These are phyloP conservation scores for Bothriochloa decipiens DNA, from an alignment of 176 grass and related monocot species.

Conservation along the genomic window DNA sequence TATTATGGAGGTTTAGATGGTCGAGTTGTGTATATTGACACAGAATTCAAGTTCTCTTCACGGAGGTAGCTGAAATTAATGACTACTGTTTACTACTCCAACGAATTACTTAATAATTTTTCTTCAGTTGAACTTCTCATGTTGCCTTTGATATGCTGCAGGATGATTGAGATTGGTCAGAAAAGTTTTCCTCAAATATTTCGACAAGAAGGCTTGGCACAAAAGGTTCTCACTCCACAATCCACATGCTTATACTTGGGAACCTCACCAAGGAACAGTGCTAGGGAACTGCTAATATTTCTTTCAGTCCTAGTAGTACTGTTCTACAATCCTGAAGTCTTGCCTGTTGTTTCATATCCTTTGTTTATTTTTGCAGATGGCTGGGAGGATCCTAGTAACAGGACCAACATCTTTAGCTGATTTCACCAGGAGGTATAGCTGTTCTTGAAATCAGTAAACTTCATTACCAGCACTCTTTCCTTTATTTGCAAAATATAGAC, in stretches of 20 bases:
- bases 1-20: constrained; percentile 86
- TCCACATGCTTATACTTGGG: background rate
- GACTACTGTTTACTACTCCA: background rate
- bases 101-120: constrained; percentile 1
- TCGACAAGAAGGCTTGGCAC: constrained; percentile 76
- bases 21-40: constrained; percentile 82
- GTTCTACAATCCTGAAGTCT: background rate
- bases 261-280: background rate
- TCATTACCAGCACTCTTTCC: background rate
- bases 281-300: constrained; percentile 4
- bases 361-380: constrained; percentile 68
- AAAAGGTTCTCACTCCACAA: constrained; percentile 54
- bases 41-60: constrained; percentile 93
- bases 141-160: constrained; percentile 48
- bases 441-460: constrained; percentile 29
- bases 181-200: constrained; percentile 96
- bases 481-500: background rate
- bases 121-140: constrained; percentile 1
- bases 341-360: constrained; percentile 27
- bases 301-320: constrained; percentile 14
- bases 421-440: constrained; percentile 78
- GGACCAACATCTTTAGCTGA: constrained; percentile 76
- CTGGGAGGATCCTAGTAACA: constrained; percentile 85
- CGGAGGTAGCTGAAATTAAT: constrained; percentile 63
- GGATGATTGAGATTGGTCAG: constrained; percentile 90